Evolutionary conservation across 2,329 filamentous ascomycete genomes (phyloP).

Genomic region (Sporothrix euskadiensis): DNA sequence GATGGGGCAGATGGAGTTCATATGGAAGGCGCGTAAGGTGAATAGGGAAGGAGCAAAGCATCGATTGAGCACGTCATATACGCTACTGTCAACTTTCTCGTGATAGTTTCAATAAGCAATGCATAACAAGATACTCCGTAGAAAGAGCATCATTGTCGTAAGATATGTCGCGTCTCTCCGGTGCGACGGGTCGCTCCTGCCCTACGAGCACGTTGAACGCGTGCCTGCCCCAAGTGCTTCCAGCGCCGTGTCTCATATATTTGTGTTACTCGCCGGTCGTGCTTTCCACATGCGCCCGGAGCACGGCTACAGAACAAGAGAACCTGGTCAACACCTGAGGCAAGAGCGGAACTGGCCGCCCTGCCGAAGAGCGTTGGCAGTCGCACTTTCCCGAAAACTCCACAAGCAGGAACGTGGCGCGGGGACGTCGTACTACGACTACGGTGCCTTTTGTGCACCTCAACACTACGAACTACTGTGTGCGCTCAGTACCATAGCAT

Average conservation of each 20-base stretch:
- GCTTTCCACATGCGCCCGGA: neutral
- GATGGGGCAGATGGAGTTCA: neutral
- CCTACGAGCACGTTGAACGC: neutral
- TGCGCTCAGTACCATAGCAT: neutral
- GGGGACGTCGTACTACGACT: neutral
- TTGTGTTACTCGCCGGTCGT: neutral
- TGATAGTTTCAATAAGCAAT: neutral
- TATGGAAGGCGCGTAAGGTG: neutral
- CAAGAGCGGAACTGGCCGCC: conserved; percentile 1
- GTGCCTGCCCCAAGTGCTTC: neutral
- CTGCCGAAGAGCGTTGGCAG: neutral
- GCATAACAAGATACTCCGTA: neutral
- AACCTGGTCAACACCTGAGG: neutral
- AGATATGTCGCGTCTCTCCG: neutral
- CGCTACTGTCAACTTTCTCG: neutral
- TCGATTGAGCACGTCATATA: neutral
- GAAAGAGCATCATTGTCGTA: neutral
- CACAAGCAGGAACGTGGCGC: neutral
- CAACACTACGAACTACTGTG: too few species aligned
- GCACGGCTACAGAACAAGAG: neutral
- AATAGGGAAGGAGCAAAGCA: conserved; percentile 10
- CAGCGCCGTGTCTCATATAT: neutral
- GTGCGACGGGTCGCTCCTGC: neutral
- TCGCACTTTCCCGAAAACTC: conserved; percentile 4
- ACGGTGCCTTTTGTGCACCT: neutral